Evolutionary conservation across 1,284 basidiomycete genomes (phyloP).

Genomic region (Quambalaria eucalypti): DNA sequence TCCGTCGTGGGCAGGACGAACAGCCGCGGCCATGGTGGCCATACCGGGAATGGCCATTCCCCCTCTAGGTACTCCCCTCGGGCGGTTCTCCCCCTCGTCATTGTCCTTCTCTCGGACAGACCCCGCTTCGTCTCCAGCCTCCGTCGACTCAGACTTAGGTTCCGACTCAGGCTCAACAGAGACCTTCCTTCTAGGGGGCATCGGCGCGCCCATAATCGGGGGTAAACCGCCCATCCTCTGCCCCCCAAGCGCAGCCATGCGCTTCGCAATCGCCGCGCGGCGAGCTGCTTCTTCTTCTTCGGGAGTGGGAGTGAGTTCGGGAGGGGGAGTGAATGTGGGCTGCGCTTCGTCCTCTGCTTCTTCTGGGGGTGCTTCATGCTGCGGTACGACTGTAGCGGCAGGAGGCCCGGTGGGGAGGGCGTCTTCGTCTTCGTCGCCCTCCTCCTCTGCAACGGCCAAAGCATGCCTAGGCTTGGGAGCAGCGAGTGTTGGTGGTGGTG

Average conservation of each 20-base stretch:
- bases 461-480: constrained; percentile 26
- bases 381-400: constrained; percentile 2
- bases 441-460: constrained; percentile 22
- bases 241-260: constrained; percentile 43
- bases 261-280: constrained; percentile 30
- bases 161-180: constrained; percentile 42
- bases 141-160: constrained; percentile 44
- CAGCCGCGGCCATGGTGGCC: constrained; percentile 13
- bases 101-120: too few species aligned
- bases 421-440: constrained; percentile 17
- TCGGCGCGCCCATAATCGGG: constrained; percentile 46
- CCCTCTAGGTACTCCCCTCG: constrained; percentile 23
- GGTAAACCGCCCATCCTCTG: constrained; percentile 30
- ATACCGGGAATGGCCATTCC: constrained; percentile 40
- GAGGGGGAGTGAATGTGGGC: background rate
- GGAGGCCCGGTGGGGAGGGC: background rate
- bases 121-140: constrained; percentile 9
- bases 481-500: constrained; percentile 14
- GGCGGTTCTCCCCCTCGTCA: too few species aligned
- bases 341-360: constrained; percentile 12
- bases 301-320: background rate
- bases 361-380: constrained; percentile 15
- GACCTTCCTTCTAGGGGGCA: constrained; percentile 50
- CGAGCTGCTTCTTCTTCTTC: constrained; percentile 34
- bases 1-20: constrained; percentile 10